Conservation (phyloP, 2,329 filamentous ascomycete genomes). For the Penicillium concentricum region DNA sequence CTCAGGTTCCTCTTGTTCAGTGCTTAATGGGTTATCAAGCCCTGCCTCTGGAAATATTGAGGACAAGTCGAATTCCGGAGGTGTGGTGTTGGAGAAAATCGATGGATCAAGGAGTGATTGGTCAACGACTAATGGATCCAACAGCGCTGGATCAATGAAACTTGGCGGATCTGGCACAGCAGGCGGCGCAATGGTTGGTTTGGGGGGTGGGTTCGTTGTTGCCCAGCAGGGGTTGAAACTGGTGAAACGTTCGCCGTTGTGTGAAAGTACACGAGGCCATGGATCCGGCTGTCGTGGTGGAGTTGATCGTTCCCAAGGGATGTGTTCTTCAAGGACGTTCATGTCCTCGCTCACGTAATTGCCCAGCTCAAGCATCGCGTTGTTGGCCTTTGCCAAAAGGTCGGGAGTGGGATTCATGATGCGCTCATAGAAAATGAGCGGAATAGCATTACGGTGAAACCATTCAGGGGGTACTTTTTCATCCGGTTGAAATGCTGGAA, state of each 20-base stretch:
- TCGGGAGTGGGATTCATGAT: conserved; percentile 26
- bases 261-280: conserved; percentile 4
- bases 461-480: conserved; percentile 30
- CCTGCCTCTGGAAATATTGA: not conserved
- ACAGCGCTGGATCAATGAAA: not conserved
- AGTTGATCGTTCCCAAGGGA: not conserved
- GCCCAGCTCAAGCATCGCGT: conserved; percentile 15
- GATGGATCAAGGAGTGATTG: not conserved
- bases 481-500: conserved; percentile 9
- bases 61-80: not conserved
- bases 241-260: conserved; percentile 1
- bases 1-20: too few relatives aligned
- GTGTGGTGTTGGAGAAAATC: not conserved
- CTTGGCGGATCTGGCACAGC: not conserved
- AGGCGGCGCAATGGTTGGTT: not conserved
- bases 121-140: conserved; percentile 6
- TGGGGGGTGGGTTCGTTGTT: not conserved
- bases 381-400: conserved; percentile 16
- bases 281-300: not conserved
- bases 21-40: too few relatives aligned
- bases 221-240: conserved; percentile 2
- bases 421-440: conserved; percentile 38
- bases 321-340: conserved; percentile 1
- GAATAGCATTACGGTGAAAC: conserved; percentile 16
- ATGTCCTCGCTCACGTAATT: not conserved